Conservation (phyloP, 139 green algal species). For the Chlamydomonas urium region DNA sequence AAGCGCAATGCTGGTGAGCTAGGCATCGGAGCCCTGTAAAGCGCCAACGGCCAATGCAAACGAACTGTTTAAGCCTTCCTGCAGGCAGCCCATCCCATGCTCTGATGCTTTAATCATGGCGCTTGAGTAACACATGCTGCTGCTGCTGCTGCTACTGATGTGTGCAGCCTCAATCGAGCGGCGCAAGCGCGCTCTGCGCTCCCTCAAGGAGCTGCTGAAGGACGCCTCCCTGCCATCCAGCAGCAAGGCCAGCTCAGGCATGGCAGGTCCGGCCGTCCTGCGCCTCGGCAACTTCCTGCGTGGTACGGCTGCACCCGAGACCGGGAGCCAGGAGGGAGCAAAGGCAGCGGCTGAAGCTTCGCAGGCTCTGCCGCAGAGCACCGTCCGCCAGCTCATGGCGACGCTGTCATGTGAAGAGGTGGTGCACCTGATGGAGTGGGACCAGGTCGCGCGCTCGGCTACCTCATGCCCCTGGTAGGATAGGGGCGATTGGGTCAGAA, state of each 20-base stretch:
- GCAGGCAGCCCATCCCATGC: background rate
- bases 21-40: background rate
- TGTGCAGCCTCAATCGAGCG: conserved; percentile 5
- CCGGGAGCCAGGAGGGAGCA: too few species aligned
- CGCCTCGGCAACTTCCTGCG: too few species aligned
- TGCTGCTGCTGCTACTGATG: conserved; percentile 16
- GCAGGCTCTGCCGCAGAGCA: conserved; percentile 5
- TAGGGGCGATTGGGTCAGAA: too few species aligned
- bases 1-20: background rate
- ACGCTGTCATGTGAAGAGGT: conserved; percentile 44
- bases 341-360: too few species aligned
- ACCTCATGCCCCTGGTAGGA: too few species aligned
- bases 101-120: background rate
- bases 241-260: too few species aligned
- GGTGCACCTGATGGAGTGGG: conserved; percentile 55
- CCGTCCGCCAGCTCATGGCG: conserved; percentile 24
- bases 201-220: conserved; percentile 29
- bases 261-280: too few species aligned
- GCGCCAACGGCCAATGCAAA: conserved; percentile 1
- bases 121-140: conserved; percentile 1
- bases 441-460: conserved; percentile 31
- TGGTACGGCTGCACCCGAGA: too few species aligned
- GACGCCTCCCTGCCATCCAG: background rate
- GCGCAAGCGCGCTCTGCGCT: conserved; percentile 24
- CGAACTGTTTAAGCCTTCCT: background rate